A percentile compares a stretch with the other conserved stretches of the same genome.
Evolutionary conservation across 208 protist genomes (phyloP).

Genomic region (Acanthamoeba castellanii): DNA sequence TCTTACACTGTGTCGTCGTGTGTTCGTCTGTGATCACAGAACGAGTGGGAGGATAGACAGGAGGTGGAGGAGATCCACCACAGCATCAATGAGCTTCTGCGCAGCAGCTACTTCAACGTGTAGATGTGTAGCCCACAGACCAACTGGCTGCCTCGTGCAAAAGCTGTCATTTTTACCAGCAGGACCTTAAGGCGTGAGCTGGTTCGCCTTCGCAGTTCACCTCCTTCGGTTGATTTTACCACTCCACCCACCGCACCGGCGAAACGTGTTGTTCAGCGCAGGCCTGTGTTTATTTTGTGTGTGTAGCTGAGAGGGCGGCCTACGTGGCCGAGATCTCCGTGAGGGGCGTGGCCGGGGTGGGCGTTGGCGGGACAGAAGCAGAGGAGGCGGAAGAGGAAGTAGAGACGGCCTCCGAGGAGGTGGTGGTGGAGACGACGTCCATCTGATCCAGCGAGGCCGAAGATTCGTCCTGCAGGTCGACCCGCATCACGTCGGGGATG

Average conservation of each 20-base stretch:
- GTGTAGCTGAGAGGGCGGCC: not conserved
- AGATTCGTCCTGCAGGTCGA: not conserved
- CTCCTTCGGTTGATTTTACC: too few relatives aligned
- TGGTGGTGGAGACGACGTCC: not conserved
- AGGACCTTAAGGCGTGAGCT: too few relatives aligned
- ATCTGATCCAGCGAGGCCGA: conserved; percentile 15
- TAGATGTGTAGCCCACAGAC: not conserved
- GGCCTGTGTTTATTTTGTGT: not conserved
- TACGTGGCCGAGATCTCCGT: not conserved
- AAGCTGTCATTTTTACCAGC: too few relatives aligned
- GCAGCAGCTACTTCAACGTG: not conserved
- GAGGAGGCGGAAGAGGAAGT: not conserved
- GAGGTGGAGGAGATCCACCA: conserved; percentile 70
- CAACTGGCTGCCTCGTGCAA: too few relatives aligned
- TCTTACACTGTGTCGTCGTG: not conserved
- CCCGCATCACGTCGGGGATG: conserved; percentile 44
- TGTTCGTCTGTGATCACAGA: not conserved
- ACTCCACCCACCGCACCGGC: too few relatives aligned
- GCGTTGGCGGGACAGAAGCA: not conserved
- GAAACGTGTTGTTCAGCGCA: too few relatives aligned
- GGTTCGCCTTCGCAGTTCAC: too few relatives aligned
- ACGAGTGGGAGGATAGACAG: conserved; percentile 63
- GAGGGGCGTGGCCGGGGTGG: conserved; percentile 3
- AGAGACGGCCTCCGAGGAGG: not conserved
- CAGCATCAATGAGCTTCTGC: conserved; percentile 34